Evolutionary conservation across 2,329 filamentous ascomycete species (phyloP).

Genomic region (Lithohypha guttulata): DNA sequence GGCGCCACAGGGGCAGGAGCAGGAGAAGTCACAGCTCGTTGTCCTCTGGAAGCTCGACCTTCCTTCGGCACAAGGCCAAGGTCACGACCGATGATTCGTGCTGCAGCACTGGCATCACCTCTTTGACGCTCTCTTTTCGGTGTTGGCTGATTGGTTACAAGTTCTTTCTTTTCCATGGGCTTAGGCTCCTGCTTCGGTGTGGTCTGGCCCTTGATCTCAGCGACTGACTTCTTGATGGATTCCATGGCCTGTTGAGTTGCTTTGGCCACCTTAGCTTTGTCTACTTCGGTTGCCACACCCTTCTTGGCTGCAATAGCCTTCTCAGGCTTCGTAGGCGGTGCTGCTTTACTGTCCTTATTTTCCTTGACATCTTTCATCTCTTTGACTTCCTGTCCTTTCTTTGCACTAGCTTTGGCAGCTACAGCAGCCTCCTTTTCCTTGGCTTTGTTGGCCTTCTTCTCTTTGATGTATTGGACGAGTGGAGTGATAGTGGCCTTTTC

Average conservation of each 20-base stretch:
- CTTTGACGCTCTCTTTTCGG: conserved; percentile 44
- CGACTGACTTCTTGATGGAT: conserved; percentile 41
- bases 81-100: conserved; percentile 52
- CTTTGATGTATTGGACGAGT: conserved; percentile 76
- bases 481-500: conserved; percentile 72
- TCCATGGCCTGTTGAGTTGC: conserved; percentile 52
- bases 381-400: conserved; percentile 47
- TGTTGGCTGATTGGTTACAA: conserved; percentile 23
- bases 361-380: conserved; percentile 49
- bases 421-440: conserved; percentile 29
- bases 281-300: conserved; percentile 23
- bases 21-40: conserved; percentile 11
- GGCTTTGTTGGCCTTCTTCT: conserved; percentile 74
- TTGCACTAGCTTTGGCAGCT: conserved; percentile 25
- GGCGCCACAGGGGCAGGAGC: conserved; percentile 14
- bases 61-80: conserved; percentile 38
- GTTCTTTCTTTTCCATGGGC: conserved; percentile 21
- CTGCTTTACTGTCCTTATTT: conserved; percentile 12
- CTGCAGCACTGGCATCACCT: conserved; percentile 42
- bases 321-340: conserved; percentile 23
- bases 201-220: conserved; percentile 25
- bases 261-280: conserved; percentile 42
- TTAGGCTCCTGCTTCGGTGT: conserved; percentile 27
- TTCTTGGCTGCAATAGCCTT: conserved; percentile 27
- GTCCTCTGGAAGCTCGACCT: conserved; percentile 13